Base-by-base conservation (phyloP, 176 grass and related monocot species). In the Zizania latifolia region DNA sequence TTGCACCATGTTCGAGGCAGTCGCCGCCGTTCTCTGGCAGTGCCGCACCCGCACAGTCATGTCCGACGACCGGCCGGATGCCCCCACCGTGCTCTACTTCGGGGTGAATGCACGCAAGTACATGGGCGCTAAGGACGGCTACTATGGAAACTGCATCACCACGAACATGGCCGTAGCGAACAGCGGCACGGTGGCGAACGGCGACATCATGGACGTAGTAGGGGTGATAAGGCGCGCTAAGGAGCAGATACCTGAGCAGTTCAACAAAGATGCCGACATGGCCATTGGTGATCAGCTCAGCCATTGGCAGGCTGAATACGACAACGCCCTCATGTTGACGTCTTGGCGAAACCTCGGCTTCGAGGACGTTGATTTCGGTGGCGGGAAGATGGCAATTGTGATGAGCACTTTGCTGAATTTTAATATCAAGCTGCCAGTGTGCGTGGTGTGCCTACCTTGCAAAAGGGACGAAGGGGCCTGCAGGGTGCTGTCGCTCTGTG, bases 1-100 rank as follows among this genome's bases (percentile, higher is more conserved):
- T 8, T 86, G 65, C 86, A 71, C 77, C 5, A 32, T 22, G 54
- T 81, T 81, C 72, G 82, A 85, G 56, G 86, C 61, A 19, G 51
- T 77, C 1, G n/a, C 58, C 2, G 82, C 76, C 0, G 53, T 70
- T 8, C 28, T 78, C 15, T 89, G 82, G 82, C 51, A 29, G 23
- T 81, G 78, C 71, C 81, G 86, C n/a, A 82, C 64, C 2, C 78
- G 58, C 3, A 67, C 71, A 1, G 32, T 68, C 50, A 4, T 16
- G 11, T 16, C 58, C n/a, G 82, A 70, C 10, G n/a, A n/a, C n/a
- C n/a, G n/a, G n/a, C 28, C 36, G 3, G 36, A 27, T 0, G 26
- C n/a, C 2, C 37, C 58, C 22, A 36, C 39, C 1, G 19, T 2
- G 5, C 51, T 55, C 4, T 23, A 2, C 6, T 55, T 55, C 21